phyloP scores from a whole-genome alignment of 2,329 filamentous ascomycete genomes.

The Ceratocystis cubensis region DNA sequence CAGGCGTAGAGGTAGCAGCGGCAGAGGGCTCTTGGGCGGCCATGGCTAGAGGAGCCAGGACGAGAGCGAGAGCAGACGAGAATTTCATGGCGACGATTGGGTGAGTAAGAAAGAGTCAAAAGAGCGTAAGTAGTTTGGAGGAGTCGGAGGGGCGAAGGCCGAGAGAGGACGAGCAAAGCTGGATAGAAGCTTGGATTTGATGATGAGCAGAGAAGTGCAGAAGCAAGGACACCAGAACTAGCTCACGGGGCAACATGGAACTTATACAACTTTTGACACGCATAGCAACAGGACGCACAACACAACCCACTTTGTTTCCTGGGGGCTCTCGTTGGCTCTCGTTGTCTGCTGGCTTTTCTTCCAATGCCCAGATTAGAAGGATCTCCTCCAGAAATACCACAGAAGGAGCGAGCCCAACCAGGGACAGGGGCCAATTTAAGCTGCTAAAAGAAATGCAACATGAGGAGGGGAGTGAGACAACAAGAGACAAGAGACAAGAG shows the following conservation, averaged over 20 bases:
- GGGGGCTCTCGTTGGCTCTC: background rate
- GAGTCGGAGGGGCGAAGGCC: background rate
- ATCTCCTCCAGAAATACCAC: conserved; percentile 8
- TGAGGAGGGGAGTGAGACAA: background rate
- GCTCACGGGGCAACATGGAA: conserved; percentile 2
- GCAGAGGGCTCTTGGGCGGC: conserved; percentile 32
- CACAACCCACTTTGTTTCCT: background rate
- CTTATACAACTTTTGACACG: conserved; percentile 7
- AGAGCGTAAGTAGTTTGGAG: background rate
- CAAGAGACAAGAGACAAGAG: background rate
- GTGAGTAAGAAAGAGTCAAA: background rate
- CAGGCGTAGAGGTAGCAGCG: conserved; percentile 16
- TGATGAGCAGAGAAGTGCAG: background rate
- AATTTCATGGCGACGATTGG: conserved; percentile 30
- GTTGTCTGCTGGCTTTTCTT: background rate
- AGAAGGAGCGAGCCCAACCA: background rate
- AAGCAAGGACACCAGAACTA: background rate
- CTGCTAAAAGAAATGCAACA: conserved; percentile 2
- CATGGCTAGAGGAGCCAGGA: conserved; percentile 43
- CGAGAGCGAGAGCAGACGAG: conserved; percentile 34
- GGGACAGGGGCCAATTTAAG: background rate
- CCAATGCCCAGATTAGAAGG: background rate
- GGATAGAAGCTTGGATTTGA: conserved; percentile 2
- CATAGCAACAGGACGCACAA: too few relatives aligned
- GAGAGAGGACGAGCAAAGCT: background rate